Evolutionary conservation across 805 yeast species (phyloP).

Genomic region (Cyberlindnera misumaiensis): DNA sequence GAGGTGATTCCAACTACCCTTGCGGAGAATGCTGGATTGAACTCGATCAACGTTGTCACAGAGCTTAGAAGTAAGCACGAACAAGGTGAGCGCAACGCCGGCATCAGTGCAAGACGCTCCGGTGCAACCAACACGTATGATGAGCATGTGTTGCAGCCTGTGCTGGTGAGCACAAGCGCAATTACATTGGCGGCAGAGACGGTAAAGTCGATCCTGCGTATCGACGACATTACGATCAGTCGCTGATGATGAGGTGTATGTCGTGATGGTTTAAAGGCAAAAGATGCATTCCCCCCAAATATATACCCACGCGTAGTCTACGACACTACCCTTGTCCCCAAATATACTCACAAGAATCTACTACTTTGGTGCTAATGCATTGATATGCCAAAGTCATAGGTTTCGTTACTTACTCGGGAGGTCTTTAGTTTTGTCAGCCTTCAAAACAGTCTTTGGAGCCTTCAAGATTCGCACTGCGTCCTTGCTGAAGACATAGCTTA

Average conservation of each 20-base stretch:
- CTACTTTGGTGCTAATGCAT: no score
- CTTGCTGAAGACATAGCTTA: constrained; percentile 65
- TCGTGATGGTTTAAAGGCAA: no score
- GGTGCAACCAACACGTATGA: constrained; percentile 87
- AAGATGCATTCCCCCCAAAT: no score
- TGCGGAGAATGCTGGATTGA: constrained; percentile 96
- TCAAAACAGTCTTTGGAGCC: no score
- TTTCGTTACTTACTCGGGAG: no score
- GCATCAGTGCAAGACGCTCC: constrained; percentile 89
- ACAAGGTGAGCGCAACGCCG: constrained; percentile 87
- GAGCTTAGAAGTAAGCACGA: constrained; percentile 88
- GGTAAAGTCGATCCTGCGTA: constrained; percentile 90
- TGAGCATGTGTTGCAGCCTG: constrained; percentile 96
- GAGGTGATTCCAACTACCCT: constrained; percentile 92
- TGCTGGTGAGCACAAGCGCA: constrained; percentile 89
- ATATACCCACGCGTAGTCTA: no score
- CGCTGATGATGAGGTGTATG: constrained; percentile 44
- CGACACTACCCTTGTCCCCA: no score
- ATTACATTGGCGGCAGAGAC: constrained; percentile 93
- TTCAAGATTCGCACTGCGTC: constrained; percentile 56
- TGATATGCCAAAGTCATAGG: no score
- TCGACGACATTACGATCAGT: constrained; percentile 94
- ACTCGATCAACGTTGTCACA: constrained; percentile 86
- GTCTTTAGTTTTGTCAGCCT: no score
- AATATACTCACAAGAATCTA: no score